A percentile compares a stretch with the other conserved stretches of the same genome.
These are phyloP conservation scores for Hirsutella thompsonii DNA, from an alignment of 2,329 filamentous ascomycete species.

Conservation along the genomic window DNA sequence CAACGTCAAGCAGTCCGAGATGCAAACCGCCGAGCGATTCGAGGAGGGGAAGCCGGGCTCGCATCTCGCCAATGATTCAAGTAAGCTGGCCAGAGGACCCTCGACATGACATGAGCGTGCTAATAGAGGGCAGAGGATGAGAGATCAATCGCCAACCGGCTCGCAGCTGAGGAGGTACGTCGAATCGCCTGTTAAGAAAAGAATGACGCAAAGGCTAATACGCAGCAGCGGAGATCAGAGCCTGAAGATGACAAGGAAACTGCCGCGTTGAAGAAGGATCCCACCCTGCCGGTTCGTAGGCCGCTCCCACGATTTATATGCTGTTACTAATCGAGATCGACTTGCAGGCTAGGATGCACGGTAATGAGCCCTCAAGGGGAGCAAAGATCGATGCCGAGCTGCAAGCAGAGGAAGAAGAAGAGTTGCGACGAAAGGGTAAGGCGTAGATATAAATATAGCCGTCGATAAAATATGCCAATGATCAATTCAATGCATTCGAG, in stretches of 20 bases:
- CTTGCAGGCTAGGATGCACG: slow-evolving; percentile 46
- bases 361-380: slow-evolving; percentile 60
- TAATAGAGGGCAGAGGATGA: slow-evolving; percentile 46
- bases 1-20: slow-evolving; percentile 42
- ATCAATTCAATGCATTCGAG: too few relatives aligned
- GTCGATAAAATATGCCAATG: too few relatives aligned
- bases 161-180: slow-evolving; percentile 47
- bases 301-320: neutral
- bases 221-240: slow-evolving; percentile 22
- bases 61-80: slow-evolving; percentile 58
- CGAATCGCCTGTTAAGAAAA: neutral
- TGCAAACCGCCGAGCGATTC: slow-evolving; percentile 42
- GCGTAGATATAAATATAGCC: too few relatives aligned
- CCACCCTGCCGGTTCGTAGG: slow-evolving; percentile 40
- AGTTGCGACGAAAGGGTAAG: slow-evolving; percentile 44
- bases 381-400: slow-evolving; percentile 61
- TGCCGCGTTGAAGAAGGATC: slow-evolving; percentile 39
- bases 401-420: slow-evolving; percentile 53
- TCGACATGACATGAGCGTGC: neutral
- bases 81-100: slow-evolving; percentile 30
- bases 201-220: slow-evolving; percentile 5
- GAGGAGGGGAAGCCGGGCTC: slow-evolving; percentile 60
- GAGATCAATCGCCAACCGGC: slow-evolving; percentile 57
- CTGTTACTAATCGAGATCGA: neutral
- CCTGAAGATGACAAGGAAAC: slow-evolving; percentile 31